These are phyloP conservation scores for Casaregolazyma lundiana DNA, from an alignment of 1,139 yeast genomes.

Conservation along the genomic window DNA sequence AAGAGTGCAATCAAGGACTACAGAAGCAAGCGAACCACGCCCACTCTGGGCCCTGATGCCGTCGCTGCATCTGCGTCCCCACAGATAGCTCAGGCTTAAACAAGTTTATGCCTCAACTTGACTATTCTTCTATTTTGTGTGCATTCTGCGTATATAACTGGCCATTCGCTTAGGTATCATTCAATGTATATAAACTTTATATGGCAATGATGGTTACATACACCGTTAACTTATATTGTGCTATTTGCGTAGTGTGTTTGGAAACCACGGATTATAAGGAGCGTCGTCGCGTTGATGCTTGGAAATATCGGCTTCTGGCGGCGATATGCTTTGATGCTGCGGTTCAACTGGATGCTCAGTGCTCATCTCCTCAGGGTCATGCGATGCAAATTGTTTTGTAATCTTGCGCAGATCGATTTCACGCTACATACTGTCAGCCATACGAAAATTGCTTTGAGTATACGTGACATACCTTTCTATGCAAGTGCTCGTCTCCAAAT, in stretches of 20 bases:
- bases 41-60: constrained; percentile 37
- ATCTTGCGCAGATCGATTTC: constrained; percentile 5
- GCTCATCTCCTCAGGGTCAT: not conserved
- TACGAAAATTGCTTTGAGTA: not conserved
- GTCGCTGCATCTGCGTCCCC: constrained; percentile 12
- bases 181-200: not conserved
- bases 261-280: not conserved
- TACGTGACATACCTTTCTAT: constrained; percentile 1
- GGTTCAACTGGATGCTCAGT: too few species aligned
- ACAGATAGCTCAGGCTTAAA: constrained; percentile 12
- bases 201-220: not conserved
- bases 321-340: too few species aligned
- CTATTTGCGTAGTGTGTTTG: not conserved
- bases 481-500: constrained; percentile 12
- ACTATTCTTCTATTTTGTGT: not conserved
- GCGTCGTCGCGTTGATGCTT: not conserved
- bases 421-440: not conserved
- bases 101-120: not conserved
- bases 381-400: not conserved
- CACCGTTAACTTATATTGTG: too few species aligned
- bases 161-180: not conserved
- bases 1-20: constrained; percentile 96
- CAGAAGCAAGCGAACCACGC: constrained; percentile 53
- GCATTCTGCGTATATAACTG: not conserved
- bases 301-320: too few species aligned